Base-by-base conservation (phyloP, 2,329 filamentous ascomycete species). In the Talaromyces pinophilus region DNA sequence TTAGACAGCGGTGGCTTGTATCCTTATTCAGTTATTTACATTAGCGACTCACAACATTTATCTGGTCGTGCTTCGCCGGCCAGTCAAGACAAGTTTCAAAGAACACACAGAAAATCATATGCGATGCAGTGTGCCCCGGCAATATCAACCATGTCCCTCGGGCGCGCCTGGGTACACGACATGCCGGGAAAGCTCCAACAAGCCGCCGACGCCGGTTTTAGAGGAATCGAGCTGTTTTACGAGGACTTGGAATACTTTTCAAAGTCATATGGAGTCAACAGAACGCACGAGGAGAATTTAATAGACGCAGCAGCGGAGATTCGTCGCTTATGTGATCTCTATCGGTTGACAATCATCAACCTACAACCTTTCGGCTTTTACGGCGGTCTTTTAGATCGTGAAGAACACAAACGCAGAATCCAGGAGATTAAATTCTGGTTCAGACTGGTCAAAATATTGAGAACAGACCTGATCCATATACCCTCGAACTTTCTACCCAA, bases 341-440 rank as follows among this genome's bases (percentile, higher is more conserved):
- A 69, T 11, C 35, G 59, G 10, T 67, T 80, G 2, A 62, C 70
- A 3, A 69, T 75, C 13, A 19, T 75, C 66, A 87, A 86, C 67
- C 82, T 92, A 1, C 90, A 92, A 73, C 90, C 91, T 0, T 92
- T 93, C 73, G 85, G 86, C 79, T 86, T 91, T 76, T 92, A 90
- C 77, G 90, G 92, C 69, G 91, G 90, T 2, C 81, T 92, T 0
- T 65, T 86, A 5, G 86, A 91, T 73, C 81, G 88, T 6, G 70
- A 77, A 19, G 80, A 84, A 67, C 64, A 66, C 52, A 88, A 90
- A 71, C 44, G 40, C 8, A 76, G 80, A 35, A 81, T 86, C 5
- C 85, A 91, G 71, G 81, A 91, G 71, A 81, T 92, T 46, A 63
- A 59, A 62, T 50, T 66, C 15, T 93, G 90, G 90, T 87, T 92